Percentiles rank a stretch among this genome's conserved stretches.
These are phyloP conservation scores for Fusarium temperatum DNA, from an alignment of 2,329 filamentous ascomycete species.

Conservation along the genomic window DNA sequence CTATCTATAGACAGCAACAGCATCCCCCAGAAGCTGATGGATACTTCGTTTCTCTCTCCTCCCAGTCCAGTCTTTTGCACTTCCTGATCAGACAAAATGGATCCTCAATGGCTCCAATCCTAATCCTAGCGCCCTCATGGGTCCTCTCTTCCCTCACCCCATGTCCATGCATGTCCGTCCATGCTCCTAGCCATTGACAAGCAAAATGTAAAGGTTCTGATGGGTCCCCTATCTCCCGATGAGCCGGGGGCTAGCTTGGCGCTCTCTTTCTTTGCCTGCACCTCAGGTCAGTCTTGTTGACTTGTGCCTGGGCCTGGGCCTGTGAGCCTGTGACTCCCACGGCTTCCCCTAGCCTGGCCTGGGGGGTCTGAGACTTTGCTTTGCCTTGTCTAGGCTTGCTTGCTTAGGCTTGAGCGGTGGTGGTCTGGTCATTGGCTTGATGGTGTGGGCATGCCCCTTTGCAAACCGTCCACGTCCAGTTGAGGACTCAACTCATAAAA, in stretches of 20 bases:
- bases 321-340: constrained; percentile 1
- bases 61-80: constrained; percentile 2
- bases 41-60: neutral
- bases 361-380: constrained; percentile 20
- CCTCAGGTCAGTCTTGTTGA: constrained; percentile 28
- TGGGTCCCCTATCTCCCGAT: constrained; percentile 29
- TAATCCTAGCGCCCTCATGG: constrained; percentile 31
- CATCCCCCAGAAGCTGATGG: constrained; percentile 19
- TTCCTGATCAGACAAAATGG: constrained; percentile 21
- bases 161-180: constrained; percentile 14
- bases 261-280: neutral
- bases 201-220: neutral
- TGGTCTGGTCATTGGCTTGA: neutral
- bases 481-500: constrained; percentile 41
- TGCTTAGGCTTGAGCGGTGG: neutral
- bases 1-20: constrained; percentile 7
- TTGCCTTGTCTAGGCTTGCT: neutral
- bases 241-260: constrained; percentile 36
- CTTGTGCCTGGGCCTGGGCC: constrained; percentile 15
- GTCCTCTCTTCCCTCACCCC: constrained; percentile 9
- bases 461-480: constrained; percentile 4
- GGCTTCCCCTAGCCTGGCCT: constrained; percentile 5
- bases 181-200: constrained; percentile 10
- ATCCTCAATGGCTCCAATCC: constrained; percentile 25
- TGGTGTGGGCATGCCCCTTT: constrained; percentile 15